Base-by-base conservation (phyloP, 768 basidiomycete genomes). In the Lactifluus piperatus region DNA sequence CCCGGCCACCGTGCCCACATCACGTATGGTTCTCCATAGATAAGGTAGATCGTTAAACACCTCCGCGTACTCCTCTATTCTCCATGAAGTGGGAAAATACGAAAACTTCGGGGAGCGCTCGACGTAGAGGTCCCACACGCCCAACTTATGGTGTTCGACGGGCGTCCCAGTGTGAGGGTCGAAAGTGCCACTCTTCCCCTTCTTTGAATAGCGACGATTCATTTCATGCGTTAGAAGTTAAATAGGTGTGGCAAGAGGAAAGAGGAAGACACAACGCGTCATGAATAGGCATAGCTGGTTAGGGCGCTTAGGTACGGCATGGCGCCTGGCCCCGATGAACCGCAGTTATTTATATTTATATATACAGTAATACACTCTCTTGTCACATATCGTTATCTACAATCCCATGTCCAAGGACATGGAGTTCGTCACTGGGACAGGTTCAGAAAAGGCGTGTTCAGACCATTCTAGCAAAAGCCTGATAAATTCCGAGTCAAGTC, bases 71-170 rank as follows among this genome's bases (percentile, higher is more conserved):
- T 74, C 72, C 68, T 84, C 78, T 7, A 82, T 65, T 44, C 71
- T 72, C 70, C 7, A 77, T 74, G 14, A 82, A 75, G 44, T 78
- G 54, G 22, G 73, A 68, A 30, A 64, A 67, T 36, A 59, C 43
- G 24, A 59, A 13, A 80, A 63, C 43, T 74, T 70, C 30, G 77
- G 68, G 24, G 72, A 69, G 24, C 71, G 73, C 64, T 88, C 81
- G 66, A 86, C 80, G 68, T 89, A 91, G 45, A 88, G 71, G 66
- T 89, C 86, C 88, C 88, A 91, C 37, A 88, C 81, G 48, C 88
- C 88, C 37, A 88, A 56, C 29, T 74, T 76, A 7, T 79, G 81
- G 64, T 86, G 85, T 58, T 81, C 81, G 62, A 89, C 49, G 41
- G n/a, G 49, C 0, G 27, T 20, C 46, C 26, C 29, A 51, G 51